Base-by-base conservation (phyloP, 1,284 basidiomycete genomes). In the Cerioporus squamosus region DNA sequence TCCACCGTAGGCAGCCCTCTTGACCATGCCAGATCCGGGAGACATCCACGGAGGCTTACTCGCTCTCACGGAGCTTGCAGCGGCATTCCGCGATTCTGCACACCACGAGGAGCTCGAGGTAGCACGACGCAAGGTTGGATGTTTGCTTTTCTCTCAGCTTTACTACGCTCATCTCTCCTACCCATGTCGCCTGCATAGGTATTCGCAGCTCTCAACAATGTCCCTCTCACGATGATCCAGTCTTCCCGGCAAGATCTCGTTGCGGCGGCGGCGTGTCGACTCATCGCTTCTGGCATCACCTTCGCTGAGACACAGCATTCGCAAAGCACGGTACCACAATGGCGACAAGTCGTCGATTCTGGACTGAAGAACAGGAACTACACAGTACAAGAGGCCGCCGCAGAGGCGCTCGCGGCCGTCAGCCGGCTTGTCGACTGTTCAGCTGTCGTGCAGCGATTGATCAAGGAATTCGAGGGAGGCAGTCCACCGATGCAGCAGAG, bases 31-130 rank as follows among this genome's bases (percentile, higher is more conserved):
- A 20, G 95, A 98, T 70, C 68, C 79, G 5, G 77, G 81, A 20
- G 90, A 93, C 67, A 75, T 94, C 2, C 95, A 98, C 70, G 96
- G 96, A 2, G 87, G 84, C n/a, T 74, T 98, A 6, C 78, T 90
- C 14, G 86, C 86, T 1, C 76, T 98, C 29, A 81, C 83, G 5
- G 88, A 94, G 68, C 76, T 97, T 8, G 87, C 91, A 0, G 72
- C 75, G 24, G 81, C 83, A 12, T 84, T 81, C 70, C 73, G 72
- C 29, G 69, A 75, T 51, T 68, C 68, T 38, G 59, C 65, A 59
- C 64, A 69, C n/a, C 51, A 60, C 2, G 64, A 72, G 53, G 66
- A 73, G 51, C 53, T 70, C 2, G 70, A 73, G 33, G 61, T 65
- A 6, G 70, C 74, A 49, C 73, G 71, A 57, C 75, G 74, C 50